phyloP scores from a whole-genome alignment of 352 stramenopile species.

The Pythium plurisporium region DNA sequence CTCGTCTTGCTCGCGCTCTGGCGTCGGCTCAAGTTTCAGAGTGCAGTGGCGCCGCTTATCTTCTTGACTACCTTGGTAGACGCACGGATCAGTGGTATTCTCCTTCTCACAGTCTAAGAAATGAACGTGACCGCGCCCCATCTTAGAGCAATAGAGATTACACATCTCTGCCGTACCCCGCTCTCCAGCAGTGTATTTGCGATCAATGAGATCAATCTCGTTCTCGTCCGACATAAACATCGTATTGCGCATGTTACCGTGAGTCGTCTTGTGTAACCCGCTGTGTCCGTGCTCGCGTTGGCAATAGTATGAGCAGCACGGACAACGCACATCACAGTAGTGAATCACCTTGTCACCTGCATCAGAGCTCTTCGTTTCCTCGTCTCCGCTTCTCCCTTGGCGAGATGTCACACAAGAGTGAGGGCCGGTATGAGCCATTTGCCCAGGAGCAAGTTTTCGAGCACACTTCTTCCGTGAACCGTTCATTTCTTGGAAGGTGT shows the following conservation, averaged over 20 bases:
- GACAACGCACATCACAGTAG: slow-evolving; percentile 66
- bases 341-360: slow-evolving; percentile 30
- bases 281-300: slow-evolving; percentile 51
- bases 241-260: slow-evolving; percentile 82
- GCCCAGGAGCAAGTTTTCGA: slow-evolving; percentile 28
- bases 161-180: slow-evolving; percentile 73
- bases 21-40: slow-evolving; percentile 45
- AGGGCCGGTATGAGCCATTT: slow-evolving; percentile 37
- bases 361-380: slow-evolving; percentile 6
- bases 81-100: neutral
- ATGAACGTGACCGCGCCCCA: slow-evolving; percentile 70
- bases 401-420: slow-evolving; percentile 37
- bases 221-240: slow-evolving; percentile 54
- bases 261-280: slow-evolving; percentile 52
- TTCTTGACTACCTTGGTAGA: slow-evolving; percentile 1
- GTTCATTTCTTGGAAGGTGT: slow-evolving; percentile 82
- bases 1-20: slow-evolving; percentile 53
- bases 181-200: slow-evolving; percentile 69
- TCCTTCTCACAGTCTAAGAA: slow-evolving; percentile 62
- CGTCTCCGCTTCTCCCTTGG: neutral
- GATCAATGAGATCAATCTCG: slow-evolving; percentile 64
- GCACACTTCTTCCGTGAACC: slow-evolving; percentile 61
- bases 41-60: slow-evolving; percentile 74
- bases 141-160: slow-evolving; percentile 77
- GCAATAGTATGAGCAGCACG: slow-evolving; percentile 77